Evolutionary conservation across 305 asterid genomes (phyloP), one percentile per base, ranked within the genome.

Genomic region (Galium porrigens): DNA sequence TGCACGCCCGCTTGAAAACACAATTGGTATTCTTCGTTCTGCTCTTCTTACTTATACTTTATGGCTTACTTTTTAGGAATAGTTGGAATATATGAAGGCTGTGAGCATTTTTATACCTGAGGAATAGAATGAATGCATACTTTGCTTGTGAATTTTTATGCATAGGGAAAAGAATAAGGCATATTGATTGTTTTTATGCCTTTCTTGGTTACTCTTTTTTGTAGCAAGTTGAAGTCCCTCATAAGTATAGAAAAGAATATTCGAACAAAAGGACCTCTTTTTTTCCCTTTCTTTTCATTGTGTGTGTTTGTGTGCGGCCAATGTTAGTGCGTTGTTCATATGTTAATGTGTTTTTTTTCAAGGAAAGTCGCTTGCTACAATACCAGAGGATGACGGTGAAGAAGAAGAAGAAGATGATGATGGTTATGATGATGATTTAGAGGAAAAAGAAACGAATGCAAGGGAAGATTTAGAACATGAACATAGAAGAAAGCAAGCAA

Each of bases 361-460:
- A 90, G 96, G 85, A 81, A 89, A 88, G 98, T 76, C 95, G 70
- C 96, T 90, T 74, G 95, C 97, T 66, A 85, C 96, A 64, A 90
- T 90, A 83, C 96, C 95, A 4, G 98, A 91, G 80, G 96, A 82
- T 32, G 96, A 88, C 59, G 86, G 82, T 15, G 95, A 91, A 72
- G 75, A 74, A 44, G 95, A 86, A 64, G 92, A 81, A 61, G 88
- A 84, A 33, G 60, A 69, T 12, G 74, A 75, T 39, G 76, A 9
- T 64, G 39, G 0, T 6, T 6, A 62, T 30, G 53, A 12, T 15
- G 49, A 12, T n/a, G 27, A 18, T 17, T 3, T 39, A 27, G 61
- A 61, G 25, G 77, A 57, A 32, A 67, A 54, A 58, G 70, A 71
- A 17, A 51, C 20, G 22, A 72, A 53, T 29, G 72, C 42, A 58